Evolutionary conservation across 2,329 filamentous ascomycete genomes (phyloP), one percentile per base, ranked within the genome.

Genomic region (Fusarium sterilihyphosum): DNA sequence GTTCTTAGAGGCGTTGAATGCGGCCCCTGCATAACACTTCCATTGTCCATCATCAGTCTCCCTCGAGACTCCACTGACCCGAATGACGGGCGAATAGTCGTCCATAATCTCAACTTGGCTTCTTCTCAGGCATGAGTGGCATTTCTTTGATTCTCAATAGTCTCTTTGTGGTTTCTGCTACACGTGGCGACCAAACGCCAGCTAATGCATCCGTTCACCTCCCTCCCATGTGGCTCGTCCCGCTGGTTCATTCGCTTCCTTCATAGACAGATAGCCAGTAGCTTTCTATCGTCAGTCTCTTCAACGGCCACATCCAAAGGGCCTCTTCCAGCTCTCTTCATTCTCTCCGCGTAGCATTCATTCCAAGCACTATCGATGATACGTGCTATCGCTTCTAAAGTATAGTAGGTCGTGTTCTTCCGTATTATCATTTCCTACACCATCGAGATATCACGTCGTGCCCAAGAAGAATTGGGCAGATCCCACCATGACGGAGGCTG

Each of bases 81-180:
- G 40, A 29, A 22, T 41, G 16, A 33, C 57, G 31, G 38, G 58
- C 46, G 57, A 52, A 52, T 62, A 52, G 41, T 35, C 18, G 5
- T 24, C 40, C 44, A 18, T 44, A 17, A 26, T 29, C 61, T 62
- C 33, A 65, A 47, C 49, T 58, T 61, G n/a, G 41, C 49, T 46
- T 41, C 49, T 41, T 33, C 43, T 50, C 64, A 40, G 26, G 53
- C 41, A 61, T 69, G 73, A 77, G 66, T 76, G 75, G 73, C 70
- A 78, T 75, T 75, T 78, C 50, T 73, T 78, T 78, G 52, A 77
- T 78, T 78, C 75, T 78, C 71, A 73, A 75, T 78, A 67, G 44
- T 77, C 59, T 78, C 68, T 78, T 76, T 74, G 66, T 76, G 66
- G 49, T 78, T 76, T 77, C 77, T 76, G 69, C 76, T 78, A 76